Percentiles rank a stretch among this genome's conserved stretches.
These are phyloP conservation scores for Skeletonema marinoi DNA, from an alignment of 108 stramenopile genomes.

Conservation along the genomic window DNA sequence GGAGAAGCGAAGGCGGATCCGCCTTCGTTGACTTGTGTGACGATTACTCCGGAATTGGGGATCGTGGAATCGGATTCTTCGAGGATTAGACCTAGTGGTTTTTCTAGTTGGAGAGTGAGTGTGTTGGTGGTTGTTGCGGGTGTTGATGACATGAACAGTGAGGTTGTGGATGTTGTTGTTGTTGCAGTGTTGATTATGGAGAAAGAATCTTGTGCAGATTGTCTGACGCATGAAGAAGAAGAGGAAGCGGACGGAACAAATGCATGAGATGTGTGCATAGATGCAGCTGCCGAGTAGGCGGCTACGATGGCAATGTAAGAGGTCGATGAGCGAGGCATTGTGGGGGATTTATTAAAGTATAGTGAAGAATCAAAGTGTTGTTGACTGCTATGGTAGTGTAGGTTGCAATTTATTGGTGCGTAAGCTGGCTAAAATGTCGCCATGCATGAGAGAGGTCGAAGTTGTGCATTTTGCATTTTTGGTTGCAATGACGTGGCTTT, in stretches of 20 bases:
- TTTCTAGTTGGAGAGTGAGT: slow-evolving; percentile 49
- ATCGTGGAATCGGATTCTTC: slow-evolving; percentile 67
- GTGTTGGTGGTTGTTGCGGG: slow-evolving; percentile 8
- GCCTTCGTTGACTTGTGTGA: slow-evolving; percentile 59
- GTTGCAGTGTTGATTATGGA: neutral
- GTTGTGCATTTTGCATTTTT: too few species aligned
- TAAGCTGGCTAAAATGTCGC: too few species aligned
- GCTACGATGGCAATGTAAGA: neutral
- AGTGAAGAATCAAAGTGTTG: neutral
- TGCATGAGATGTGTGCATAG: neutral
- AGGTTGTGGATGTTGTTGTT: neutral
- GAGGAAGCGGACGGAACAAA: neutral
- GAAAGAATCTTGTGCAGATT: neutral
- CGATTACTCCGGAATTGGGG: slow-evolving; percentile 48
- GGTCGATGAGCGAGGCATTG: neutral
- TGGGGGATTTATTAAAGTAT: neutral
- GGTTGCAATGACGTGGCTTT: too few species aligned
- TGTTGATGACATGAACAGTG: neutral
- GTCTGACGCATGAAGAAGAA: neutral
- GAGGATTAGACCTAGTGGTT: slow-evolving; percentile 79
- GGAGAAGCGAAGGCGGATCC: slow-evolving; percentile 60
- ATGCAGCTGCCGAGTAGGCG: neutral
- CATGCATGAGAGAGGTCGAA: too few species aligned
- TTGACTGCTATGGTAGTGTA: neutral
- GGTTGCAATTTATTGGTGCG: neutral